These are phyloP conservation scores for Deinandra increscens DNA, from an alignment of 129 eudicot genomes.

Conservation along the genomic window DNA sequence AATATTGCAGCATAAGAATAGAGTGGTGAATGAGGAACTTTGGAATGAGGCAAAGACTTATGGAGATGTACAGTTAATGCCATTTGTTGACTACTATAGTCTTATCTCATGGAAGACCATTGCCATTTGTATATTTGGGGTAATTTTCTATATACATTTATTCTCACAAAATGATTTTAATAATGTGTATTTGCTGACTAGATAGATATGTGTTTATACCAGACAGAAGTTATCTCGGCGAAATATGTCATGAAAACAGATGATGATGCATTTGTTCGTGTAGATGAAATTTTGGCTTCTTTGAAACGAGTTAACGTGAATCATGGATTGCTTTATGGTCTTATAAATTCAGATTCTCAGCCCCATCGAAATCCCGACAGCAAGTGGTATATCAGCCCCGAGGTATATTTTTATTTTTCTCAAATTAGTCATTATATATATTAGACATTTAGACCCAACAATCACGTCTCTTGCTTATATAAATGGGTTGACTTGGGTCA, in stretches of 20 bases:
- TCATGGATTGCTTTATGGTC: conserved; percentile 83
- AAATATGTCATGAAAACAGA: conserved; percentile 95
- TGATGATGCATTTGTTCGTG: conserved; percentile 96
- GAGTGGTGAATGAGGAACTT: conserved; percentile 91
- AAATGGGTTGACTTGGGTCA: not conserved
- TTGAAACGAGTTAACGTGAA: conserved; percentile 53
- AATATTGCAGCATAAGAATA: conserved; percentile 72
- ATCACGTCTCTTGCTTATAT: not conserved
- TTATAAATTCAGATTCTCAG: conserved; percentile 77
- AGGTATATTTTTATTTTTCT: conserved; percentile 46
- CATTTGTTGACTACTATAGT: conserved; percentile 91
- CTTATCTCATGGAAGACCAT: conserved; percentile 94
- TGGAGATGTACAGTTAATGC: conserved; percentile 88
- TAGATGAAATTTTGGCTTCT: conserved; percentile 75
- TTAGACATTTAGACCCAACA: not conserved
- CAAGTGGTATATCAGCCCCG: conserved; percentile 91
- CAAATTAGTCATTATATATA: not conserved
- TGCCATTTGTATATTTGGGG: conserved; percentile 96
- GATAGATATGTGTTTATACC: conserved; percentile 27
- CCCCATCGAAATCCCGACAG: conserved; percentile 88
- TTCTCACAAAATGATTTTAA: not conserved
- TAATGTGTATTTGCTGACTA: conserved; percentile 24
- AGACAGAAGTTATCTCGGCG: conserved; percentile 84
- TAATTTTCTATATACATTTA: conserved; percentile 27
- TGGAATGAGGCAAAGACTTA: conserved; percentile 92